These are phyloP conservation scores for Podospora appendiculata DNA, from an alignment of 495 filamentous ascomycete species.

Conservation along the genomic window DNA sequence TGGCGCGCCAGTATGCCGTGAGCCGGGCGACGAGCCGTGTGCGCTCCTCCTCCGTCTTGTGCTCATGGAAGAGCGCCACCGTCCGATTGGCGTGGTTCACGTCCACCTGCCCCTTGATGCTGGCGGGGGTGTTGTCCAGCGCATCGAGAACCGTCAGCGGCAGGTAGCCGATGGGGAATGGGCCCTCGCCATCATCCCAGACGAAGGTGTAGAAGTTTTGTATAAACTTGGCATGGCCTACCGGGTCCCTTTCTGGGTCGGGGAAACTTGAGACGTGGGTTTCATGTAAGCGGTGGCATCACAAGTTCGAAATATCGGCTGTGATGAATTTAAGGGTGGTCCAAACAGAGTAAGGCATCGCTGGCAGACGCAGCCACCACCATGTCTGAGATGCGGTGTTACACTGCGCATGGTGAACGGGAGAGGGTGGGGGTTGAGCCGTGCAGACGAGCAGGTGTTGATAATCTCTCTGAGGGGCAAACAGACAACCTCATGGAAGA, in stretches of 20 bases:
- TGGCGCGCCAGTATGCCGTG: slow-evolving; percentile 54
- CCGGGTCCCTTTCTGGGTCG: slow-evolving; percentile 49
- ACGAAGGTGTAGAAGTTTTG: slow-evolving; percentile 47
- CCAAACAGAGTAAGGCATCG: too few relatives aligned
- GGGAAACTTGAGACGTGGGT: slow-evolving; percentile 50
- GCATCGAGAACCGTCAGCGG: slow-evolving; percentile 47
- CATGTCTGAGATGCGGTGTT: background rate
- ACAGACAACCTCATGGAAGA: background rate
- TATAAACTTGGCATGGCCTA: slow-evolving; percentile 39
- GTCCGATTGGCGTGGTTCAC: slow-evolving; percentile 36
- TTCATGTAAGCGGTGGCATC: slow-evolving; percentile 3
- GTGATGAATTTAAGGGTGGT: too few relatives aligned
- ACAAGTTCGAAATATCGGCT: too few relatives aligned
- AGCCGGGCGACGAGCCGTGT: slow-evolving; percentile 51
- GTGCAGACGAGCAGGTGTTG: background rate
- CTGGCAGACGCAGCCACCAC: background rate
- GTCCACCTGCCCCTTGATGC: slow-evolving; percentile 45
- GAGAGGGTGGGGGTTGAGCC: background rate
- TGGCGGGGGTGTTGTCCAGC: slow-evolving; percentile 36
- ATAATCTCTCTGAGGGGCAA: too few relatives aligned
- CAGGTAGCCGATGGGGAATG: slow-evolving; percentile 55
- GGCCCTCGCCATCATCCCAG: slow-evolving; percentile 40
- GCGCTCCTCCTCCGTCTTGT: slow-evolving; percentile 42
- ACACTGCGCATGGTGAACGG: background rate
- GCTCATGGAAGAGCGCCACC: slow-evolving; percentile 15